Conservation (phyloP, 2,329 filamentous ascomycete species). For the Dendrostoma leiphaemia region DNA sequence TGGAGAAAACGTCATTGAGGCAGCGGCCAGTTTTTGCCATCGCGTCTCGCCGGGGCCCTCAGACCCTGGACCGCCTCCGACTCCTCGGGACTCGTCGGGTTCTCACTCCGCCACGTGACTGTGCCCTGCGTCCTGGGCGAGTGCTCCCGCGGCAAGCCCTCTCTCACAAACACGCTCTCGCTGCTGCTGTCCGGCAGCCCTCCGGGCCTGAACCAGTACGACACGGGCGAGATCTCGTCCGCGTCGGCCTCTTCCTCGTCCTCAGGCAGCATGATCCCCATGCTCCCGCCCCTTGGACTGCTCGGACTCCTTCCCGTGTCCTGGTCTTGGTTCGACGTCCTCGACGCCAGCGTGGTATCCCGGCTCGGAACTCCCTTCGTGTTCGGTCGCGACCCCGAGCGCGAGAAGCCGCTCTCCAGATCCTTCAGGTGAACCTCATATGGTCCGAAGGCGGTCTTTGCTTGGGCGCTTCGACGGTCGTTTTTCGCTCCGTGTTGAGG, state of each 20-base stretch:
- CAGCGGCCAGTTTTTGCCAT: background rate
- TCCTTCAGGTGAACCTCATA: conserved; percentile 37
- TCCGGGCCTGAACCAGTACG: background rate
- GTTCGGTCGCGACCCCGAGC: background rate
- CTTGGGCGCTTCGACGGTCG: conserved; percentile 16
- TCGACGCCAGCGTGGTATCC: background rate
- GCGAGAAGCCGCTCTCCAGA: conserved; percentile 26
- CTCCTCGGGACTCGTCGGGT: conserved; percentile 24
- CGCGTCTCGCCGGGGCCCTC: background rate
- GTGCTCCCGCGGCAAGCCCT: conserved; percentile 26
- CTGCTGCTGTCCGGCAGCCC: conserved; percentile 27
- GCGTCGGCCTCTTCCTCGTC: conserved; percentile 11
- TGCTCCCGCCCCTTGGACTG: background rate
- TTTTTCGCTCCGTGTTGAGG: background rate
- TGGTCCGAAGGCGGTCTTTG: conserved; percentile 33
- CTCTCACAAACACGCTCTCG: conserved; percentile 34
- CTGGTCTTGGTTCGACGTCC: background rate
- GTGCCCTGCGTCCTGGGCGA: background rate
- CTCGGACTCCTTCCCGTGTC: background rate
- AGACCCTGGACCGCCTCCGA: conserved; percentile 23
- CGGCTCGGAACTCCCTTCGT: conserved; percentile 4
- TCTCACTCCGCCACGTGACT: conserved; percentile 19
- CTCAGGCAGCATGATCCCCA: conserved; percentile 22
- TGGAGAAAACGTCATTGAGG: background rate
- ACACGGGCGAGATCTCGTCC: conserved; percentile 15